Base-by-base conservation (phyloP, 345 rosid species). In the Ceriops tagal region DNA sequence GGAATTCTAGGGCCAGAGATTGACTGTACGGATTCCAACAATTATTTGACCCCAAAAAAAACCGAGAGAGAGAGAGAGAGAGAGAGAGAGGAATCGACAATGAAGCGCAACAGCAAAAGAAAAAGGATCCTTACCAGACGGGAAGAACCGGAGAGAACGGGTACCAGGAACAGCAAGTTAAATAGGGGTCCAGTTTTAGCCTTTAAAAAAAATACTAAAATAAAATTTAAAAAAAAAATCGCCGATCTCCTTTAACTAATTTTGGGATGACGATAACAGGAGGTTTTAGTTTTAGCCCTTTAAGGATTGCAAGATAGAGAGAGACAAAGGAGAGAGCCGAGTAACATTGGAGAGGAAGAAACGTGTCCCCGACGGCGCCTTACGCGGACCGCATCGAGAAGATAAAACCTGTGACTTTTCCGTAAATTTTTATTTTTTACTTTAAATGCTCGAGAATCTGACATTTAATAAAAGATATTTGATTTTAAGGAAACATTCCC, bases 91-190 rank as follows among this genome's bases (percentile, higher is more conserved):
- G 20, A 8, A 28, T 15, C 10, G 34, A 26, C 18, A 19, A 8
- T 57, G n/a, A 43, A n/a, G 37, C 49, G 49, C 49, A 43, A 18
- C 49, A 43, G 22, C 24, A 19, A 53, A 35, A 37, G 27, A 58
- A 11, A 22, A 31, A 37, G 64, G 69, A 64, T 57, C 39, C 78
- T 75, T 69, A 69, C 70, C 73, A 34, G 58, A 61, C 16, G 8
- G 68, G 77, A 67, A 62, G 72, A 73, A 73, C 68, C 68, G 47
- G 51, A 49, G 69, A 68, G 65, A 37, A 26, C 26, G 53, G 58
- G 49, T 19, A 49, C 28, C 62, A 46, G 58, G 27, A 56, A 27
- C 10, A 26, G 68, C 58, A 74, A 39, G 27, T 55, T 62, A 62
- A 67, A 56, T 35, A n/a, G 32, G 53, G 49, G 3, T 27, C 61